Base-by-base conservation (phyloP, 768 basidiomycete genomes). In the Lactarius sanguifluus region DNA sequence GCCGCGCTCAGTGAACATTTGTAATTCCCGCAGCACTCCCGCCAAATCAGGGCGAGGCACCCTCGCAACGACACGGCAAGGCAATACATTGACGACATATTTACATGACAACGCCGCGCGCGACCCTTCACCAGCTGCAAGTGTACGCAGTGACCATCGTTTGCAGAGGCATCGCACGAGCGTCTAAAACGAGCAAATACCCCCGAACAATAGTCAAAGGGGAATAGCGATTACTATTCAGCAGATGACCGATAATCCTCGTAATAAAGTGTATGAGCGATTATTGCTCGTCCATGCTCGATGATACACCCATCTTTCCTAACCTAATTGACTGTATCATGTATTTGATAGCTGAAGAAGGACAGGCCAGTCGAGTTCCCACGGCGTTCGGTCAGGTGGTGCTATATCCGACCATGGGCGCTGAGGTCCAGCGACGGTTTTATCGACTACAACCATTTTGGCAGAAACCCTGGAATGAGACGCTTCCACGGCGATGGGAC, bases 371-470 rank as follows among this genome's bases (percentile, higher is more conserved):
- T 34, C 8, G 12, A 9, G 30, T n/a, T 57, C n/a, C 56, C 56
- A 57, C 28, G 25, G 36, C 10, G 45, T 23, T 28, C 43, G 40
- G 57, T 47, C 47, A 54, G 41, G 10, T 40, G 13, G 28, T 52
- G 50, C 50, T 18, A 20, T 13, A 20, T 9, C 50, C 40, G 50
- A 52, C 25, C 25, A 25, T 15, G 6, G 25, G 40, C 28, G 59
- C 40, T 13, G 25, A 8, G 28, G 12, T 5, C 32, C n/a, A 50
- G 10, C 4, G 47, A 12, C 47, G 12, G 32, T 30, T 25, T 60
- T 41, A 65, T 55, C 52, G 40, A 55, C 58, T 38, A 7, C 40
- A 60, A 43, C 63, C 6, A 8, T 38, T 23, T 50, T 34, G 34
- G 43, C 8, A 30, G 30, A 65, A 60, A 25, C 10, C 16, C 16